Evolutionary conservation across 108 stramenopile species (phyloP), one percentile per base, ranked within the genome.

Genomic region (Cylindrotheca fusiformis): DNA sequence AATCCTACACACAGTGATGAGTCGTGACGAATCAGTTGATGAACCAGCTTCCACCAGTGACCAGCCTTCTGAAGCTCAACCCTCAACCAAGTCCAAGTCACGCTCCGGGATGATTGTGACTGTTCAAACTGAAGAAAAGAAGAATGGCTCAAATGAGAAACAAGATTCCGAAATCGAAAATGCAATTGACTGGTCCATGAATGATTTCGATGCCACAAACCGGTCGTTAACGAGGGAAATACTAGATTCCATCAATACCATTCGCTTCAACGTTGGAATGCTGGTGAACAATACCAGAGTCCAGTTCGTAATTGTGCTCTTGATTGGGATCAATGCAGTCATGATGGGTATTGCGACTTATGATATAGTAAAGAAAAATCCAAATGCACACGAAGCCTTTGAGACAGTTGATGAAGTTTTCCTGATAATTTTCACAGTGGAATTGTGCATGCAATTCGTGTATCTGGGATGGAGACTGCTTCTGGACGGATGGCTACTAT

Each of bases 291-390:
- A 85, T 27, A 32, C 49, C 23, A 29, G 60, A n/a, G 72, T 85
- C 2, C 89, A 91, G 53, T 20, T 75, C 14, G 41, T 71, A 17
- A 73, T 90, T 6, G 64, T 90, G 2, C 1, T 69, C 0, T 60
- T 83, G 55, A 90, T 90, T 56, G 47, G 46, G 5, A 71, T 86
- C 52, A 90, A 90, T 69, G 75, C 85, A 0, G 69, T 83, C 41
- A 82, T 86, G 85, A 90, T 90, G 88, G 88, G 88, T 10, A 52
- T 86, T 19, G 88, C 72, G 19, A 90, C 88, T 1, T 90, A 82
- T 58, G 58, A 60, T 52, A 77, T 81, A 58, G 76, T 90, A 21
- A 68, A 56, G 36, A 22, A 58, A 2, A 54, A 90, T 60, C 67
- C 68, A 22, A 32, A 58, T 8, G 17, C 70, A 17, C 29, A 48